Conservation (phyloP, 2,329 filamentous ascomycete species). For the Fusarium longipes region DNA sequence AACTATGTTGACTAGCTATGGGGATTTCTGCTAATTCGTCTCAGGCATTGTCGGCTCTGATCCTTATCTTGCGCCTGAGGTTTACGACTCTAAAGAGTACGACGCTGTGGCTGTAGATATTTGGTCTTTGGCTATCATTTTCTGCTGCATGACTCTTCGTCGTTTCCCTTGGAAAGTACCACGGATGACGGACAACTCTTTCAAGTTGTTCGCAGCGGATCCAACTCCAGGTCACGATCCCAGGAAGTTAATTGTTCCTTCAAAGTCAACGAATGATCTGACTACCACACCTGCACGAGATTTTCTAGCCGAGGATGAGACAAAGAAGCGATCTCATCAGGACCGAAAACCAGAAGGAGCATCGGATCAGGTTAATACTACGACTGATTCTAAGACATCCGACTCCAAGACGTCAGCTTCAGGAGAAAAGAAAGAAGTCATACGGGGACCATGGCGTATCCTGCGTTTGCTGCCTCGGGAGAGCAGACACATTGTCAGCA, state of each 20-base stretch:
- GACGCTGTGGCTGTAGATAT: constrained; percentile 95
- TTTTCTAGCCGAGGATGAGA: constrained; percentile 52
- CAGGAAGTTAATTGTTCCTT: constrained; percentile 61
- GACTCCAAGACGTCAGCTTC: constrained; percentile 5
- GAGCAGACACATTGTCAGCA: constrained; percentile 86
- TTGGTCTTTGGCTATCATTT: constrained; percentile 98
- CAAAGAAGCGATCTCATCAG: constrained; percentile 39
- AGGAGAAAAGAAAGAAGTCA: constrained; percentile 75
- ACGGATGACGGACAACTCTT: constrained; percentile 90
- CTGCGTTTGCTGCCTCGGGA: constrained; percentile 88
- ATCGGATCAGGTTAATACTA: constrained; percentile 13
- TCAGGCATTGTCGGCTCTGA: constrained; percentile 81
- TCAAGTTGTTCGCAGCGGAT: constrained; percentile 88
- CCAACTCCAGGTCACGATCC: constrained; percentile 80
- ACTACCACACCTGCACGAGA: constrained; percentile 55
- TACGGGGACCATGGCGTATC: constrained; percentile 92
- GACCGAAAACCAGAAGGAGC: constrained; percentile 37
- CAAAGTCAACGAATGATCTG: constrained; percentile 59
- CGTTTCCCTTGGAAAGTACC: constrained; percentile 98
- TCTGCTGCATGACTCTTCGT: constrained; percentile 96
- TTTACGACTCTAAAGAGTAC: constrained; percentile 93
- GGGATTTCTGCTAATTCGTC: constrained; percentile 9
- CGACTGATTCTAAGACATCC: constrained; percentile 26
- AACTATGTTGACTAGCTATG: background rate
- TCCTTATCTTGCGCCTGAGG: constrained; percentile 95